Conservation (phyloP, 2,329 filamentous ascomycete species). For the Clonostachys byssicola region DNA sequence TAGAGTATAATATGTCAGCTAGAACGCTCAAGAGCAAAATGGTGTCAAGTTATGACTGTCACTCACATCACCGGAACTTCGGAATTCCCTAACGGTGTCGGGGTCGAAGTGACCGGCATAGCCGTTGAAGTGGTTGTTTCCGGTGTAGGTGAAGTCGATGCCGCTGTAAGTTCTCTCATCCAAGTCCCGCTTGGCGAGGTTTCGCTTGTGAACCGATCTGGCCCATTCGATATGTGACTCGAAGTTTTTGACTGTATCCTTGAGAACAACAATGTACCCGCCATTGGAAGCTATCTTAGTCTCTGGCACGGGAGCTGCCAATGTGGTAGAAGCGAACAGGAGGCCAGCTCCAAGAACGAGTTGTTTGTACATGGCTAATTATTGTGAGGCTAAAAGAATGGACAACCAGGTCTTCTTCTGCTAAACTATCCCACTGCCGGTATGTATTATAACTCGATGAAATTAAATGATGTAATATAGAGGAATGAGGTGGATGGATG, state of each 20-base stretch:
- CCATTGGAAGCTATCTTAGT: too few relatives aligned
- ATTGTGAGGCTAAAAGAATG: too few relatives aligned
- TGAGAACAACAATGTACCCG: conserved; percentile 58
- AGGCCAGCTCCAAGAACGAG: too few relatives aligned
- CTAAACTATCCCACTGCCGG: too few relatives aligned
- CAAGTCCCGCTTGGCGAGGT: conserved; percentile 40
- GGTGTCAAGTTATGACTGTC: background rate
- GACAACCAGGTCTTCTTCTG: too few relatives aligned
- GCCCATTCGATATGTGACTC: conserved; percentile 42
- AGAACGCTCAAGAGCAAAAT: background rate
- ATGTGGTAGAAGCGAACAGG: too few relatives aligned
- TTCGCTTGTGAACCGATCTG: conserved; percentile 47
- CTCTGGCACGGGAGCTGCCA: too few relatives aligned
- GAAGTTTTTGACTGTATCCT: conserved; percentile 30
- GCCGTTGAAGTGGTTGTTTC: conserved; percentile 25
- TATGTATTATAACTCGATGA: too few relatives aligned
- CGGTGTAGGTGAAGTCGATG: conserved; percentile 20
- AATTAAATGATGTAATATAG: too few relatives aligned
- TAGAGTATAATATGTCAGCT: background rate
- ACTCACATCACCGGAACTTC: conserved; percentile 33
- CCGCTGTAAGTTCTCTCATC: conserved; percentile 9
- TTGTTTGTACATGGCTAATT: too few relatives aligned
- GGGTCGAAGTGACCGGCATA: conserved; percentile 38
- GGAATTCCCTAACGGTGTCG: conserved; percentile 32
- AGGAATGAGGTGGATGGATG: too few relatives aligned